These are phyloP conservation scores for Saccharomyces hybrid DNA, from an alignment of 1,139 yeast species.

Conservation along the genomic window DNA sequence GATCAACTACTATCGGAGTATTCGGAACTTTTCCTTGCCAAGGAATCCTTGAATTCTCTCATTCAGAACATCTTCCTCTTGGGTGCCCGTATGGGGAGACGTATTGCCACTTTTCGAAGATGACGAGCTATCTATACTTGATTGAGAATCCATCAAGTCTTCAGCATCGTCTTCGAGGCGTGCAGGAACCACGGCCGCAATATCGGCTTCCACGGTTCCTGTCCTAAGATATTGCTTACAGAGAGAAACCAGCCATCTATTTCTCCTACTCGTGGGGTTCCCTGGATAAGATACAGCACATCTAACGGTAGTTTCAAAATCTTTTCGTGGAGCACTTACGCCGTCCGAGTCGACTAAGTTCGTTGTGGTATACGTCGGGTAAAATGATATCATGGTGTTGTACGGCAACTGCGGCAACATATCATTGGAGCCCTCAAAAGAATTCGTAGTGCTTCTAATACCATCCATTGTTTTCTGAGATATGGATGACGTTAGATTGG, in stretches of 20 bases:
- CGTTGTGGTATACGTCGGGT: slow-evolving; percentile 58
- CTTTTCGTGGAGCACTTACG: background rate
- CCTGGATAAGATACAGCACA: slow-evolving; percentile 76
- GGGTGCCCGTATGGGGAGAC: slow-evolving; percentile 4
- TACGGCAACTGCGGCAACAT: slow-evolving; percentile 11
- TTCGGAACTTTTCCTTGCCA: slow-evolving; percentile 53
- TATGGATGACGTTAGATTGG: slow-evolving; percentile 43
- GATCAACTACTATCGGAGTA: slow-evolving; percentile 43
- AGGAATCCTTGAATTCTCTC: slow-evolving; percentile 52
- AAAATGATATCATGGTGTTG: slow-evolving; percentile 39
- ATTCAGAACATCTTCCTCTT: slow-evolving; percentile 36
- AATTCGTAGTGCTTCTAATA: slow-evolving; percentile 26
- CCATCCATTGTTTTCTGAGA: slow-evolving; percentile 45
- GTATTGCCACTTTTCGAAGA: slow-evolving; percentile 3
- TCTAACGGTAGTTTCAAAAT: slow-evolving; percentile 50
- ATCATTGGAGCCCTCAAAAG: slow-evolving; percentile 9
- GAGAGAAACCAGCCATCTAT: slow-evolving; percentile 57
- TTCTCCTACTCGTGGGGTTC: slow-evolving; percentile 53
- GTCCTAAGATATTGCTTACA: slow-evolving; percentile 62
- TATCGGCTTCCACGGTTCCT: slow-evolving; percentile 19
- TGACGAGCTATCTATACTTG: background rate
- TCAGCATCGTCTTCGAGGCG: slow-evolving; percentile 21
- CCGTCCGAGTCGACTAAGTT: slow-evolving; percentile 29
- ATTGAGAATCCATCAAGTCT: slow-evolving; percentile 5
- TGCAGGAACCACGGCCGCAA: background rate